Evolutionary conservation across 805 yeast genomes (phyloP).

Genomic region (Schwanniomyces vanrijiae): DNA sequence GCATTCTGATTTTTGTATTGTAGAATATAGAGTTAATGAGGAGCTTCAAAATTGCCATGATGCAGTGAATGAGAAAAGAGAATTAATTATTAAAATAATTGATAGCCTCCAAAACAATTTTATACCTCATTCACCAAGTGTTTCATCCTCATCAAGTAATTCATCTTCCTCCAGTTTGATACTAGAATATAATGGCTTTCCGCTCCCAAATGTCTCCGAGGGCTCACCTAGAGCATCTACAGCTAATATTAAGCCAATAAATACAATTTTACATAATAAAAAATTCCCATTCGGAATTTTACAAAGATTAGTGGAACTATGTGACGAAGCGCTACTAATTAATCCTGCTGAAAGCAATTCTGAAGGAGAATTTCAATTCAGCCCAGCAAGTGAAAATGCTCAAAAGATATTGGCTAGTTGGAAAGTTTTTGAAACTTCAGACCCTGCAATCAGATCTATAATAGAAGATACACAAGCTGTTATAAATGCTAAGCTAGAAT

Average conservation of each 20-base stretch:
- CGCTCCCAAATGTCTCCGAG: conserved; percentile 36
- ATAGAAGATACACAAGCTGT: conserved; percentile 66
- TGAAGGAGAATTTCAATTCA: conserved; percentile 34
- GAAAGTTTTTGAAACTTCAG: conserved; percentile 54
- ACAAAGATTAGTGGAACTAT: conserved; percentile 57
- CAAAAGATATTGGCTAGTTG: conserved; percentile 46
- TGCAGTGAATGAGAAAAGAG: conserved; percentile 66
- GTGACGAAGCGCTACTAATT: conserved; percentile 72
- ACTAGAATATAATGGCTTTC: conserved; percentile 58
- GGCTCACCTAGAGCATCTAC: conserved; percentile 20
- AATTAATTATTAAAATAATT: conserved; percentile 43
- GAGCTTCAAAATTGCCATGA: conserved; percentile 77
- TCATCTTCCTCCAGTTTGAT: conserved; percentile 19
- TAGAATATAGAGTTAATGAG: conserved; percentile 82
- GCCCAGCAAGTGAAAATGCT: conserved; percentile 64
- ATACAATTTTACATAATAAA: conserved; percentile 43
- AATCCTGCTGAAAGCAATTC: conserved; percentile 52
- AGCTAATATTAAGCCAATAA: conserved; percentile 14
- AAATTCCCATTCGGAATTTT: conserved; percentile 65
- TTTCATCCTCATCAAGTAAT: conserved; percentile 10
- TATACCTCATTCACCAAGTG: conserved; percentile 9
- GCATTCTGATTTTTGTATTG: conserved; percentile 83
- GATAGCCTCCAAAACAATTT: conserved; percentile 30
- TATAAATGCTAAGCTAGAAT: conserved; percentile 65
- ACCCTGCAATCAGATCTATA: conserved; percentile 61